phyloP scores from a whole-genome alignment of 1,284 basidiomycete genomes.

The Malassezia vespertilionis region DNA sequence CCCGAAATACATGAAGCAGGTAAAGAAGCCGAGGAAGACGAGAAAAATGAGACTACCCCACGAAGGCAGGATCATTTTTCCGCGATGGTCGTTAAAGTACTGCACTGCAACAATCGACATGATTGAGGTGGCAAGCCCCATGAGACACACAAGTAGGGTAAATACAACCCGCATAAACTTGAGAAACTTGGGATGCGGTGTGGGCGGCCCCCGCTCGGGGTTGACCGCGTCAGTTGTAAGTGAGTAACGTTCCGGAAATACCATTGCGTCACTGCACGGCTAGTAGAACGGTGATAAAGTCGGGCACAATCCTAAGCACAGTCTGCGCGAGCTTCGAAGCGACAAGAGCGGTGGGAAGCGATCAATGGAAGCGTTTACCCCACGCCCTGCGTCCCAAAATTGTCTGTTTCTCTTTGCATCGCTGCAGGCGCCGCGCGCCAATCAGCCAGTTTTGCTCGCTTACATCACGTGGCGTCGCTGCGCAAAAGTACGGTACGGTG shows the following conservation, averaged over 20 bases:
- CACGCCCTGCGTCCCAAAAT: no score
- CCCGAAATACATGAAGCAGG: constrained; percentile 45
- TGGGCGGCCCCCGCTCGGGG: constrained; percentile 19
- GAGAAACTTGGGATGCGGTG: constrained; percentile 38
- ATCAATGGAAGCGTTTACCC: no score
- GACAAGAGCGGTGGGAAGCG: no score
- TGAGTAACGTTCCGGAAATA: constrained; percentile 33
- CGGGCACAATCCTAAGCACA: no score
- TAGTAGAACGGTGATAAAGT: no score
- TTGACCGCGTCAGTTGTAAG: constrained; percentile 27
- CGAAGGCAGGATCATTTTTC: constrained; percentile 47
- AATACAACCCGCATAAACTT: constrained; percentile 38
- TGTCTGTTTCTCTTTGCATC: no score
- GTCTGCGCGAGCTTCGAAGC: no score
- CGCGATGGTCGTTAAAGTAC: constrained; percentile 47
- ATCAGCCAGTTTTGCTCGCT: no score
- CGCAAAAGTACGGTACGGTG: no score
- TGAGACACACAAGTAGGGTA: constrained; percentile 35
- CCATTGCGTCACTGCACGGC: no score
- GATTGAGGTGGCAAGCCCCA: constrained; percentile 37
- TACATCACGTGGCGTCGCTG: no score
- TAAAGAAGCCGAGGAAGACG: constrained; percentile 47
- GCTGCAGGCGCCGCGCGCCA: no score
- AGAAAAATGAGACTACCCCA: constrained; percentile 49
- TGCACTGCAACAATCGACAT: constrained; percentile 39